Evolutionary conservation across 2,329 filamentous ascomycete genomes (phyloP).

Genomic region (Pseudogymnoascus sp.): DNA sequence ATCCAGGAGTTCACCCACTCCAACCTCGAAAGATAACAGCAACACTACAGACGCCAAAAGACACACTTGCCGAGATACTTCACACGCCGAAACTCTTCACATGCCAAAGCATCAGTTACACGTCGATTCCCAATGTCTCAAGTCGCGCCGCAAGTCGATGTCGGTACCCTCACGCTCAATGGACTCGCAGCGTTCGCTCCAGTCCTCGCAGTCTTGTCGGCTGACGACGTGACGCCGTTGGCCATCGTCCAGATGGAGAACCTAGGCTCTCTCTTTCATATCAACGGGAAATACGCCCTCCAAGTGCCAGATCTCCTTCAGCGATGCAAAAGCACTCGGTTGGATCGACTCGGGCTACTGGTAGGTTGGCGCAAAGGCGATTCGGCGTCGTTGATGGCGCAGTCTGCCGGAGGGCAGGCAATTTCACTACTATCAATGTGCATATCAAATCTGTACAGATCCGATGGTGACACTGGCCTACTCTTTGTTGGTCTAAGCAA

Average conservation of each 20-base stretch:
- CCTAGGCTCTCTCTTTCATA: conserved; percentile 16
- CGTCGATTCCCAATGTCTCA: conserved; percentile 12
- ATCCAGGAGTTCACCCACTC: no score
- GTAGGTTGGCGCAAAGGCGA: conserved; percentile 20
- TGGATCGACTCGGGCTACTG: conserved; percentile 15
- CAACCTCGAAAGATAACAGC: no score
- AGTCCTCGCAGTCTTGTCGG: conserved; percentile 17
- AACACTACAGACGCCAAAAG: no score
- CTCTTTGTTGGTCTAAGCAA: background rate
- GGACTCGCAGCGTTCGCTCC: background rate
- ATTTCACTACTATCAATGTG: background rate
- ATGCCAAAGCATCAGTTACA: no score
- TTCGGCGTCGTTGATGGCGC: conserved; percentile 16
- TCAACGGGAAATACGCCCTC: conserved; percentile 16
- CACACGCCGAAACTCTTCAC: no score
- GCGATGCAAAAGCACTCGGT: conserved; percentile 12
- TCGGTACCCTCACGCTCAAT: background rate
- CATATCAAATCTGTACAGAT: background rate
- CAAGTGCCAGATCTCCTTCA: conserved; percentile 16
- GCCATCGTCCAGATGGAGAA: conserved; percentile 20
- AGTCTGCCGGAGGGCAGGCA: background rate
- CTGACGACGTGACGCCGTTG: conserved; percentile 18
- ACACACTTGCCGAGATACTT: no score
- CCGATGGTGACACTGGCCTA: background rate
- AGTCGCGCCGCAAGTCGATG: background rate